Conservation (phyloP, 2,329 filamentous ascomycete genomes). For the Arthrobotrys pseudoclavata region DNA sequence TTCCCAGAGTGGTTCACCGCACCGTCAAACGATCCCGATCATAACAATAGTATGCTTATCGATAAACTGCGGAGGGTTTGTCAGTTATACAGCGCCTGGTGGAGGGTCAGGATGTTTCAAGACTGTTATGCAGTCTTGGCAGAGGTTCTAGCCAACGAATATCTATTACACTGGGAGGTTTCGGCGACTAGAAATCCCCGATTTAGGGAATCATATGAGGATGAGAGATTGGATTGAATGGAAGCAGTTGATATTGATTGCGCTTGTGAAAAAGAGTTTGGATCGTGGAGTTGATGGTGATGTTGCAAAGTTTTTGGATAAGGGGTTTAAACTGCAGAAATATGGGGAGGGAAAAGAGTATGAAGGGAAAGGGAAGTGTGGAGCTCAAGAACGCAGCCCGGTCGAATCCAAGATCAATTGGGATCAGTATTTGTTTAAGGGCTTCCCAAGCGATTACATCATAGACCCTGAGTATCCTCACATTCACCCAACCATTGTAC, state of each 20-base stretch:
- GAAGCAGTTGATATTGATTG: conserved; percentile 12
- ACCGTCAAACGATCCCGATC: neutral
- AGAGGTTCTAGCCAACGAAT: conserved; percentile 20
- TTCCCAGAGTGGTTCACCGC: conserved; percentile 11
- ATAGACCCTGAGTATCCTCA: neutral
- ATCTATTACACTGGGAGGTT: conserved; percentile 18
- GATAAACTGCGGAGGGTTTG: neutral
- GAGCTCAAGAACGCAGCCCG: no score
- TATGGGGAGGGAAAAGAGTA: neutral
- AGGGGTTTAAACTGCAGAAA: neutral
- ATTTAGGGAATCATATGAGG: neutral
- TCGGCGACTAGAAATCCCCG: conserved; percentile 11
- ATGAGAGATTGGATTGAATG: neutral
- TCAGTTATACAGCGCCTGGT: conserved; percentile 29
- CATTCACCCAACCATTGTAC: neutral
- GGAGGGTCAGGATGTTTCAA: conserved; percentile 34
- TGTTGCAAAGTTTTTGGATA: neutral
- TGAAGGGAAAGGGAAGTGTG: neutral
- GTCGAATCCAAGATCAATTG: no score
- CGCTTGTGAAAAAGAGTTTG: conserved; percentile 22
- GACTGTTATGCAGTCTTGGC: conserved; percentile 30
- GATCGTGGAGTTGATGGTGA: neutral
- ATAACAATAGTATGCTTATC: neutral
- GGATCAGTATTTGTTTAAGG: no score
- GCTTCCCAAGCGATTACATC: no score